Evolutionary conservation across 2,329 filamentous ascomycete species (phyloP).

Genomic region (Amauroascus niger): DNA sequence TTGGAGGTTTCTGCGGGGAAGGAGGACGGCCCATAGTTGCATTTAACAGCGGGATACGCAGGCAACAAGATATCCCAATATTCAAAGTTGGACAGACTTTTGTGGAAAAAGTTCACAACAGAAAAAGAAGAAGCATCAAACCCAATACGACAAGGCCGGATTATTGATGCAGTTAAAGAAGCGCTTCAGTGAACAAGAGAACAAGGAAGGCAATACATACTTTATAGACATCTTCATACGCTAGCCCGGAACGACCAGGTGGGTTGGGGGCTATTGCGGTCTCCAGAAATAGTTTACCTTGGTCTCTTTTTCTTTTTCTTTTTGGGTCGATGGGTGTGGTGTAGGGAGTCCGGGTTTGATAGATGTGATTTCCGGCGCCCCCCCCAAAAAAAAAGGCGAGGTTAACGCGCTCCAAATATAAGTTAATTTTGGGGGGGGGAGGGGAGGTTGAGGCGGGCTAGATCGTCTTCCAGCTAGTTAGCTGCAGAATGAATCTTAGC

Average conservation of each 20-base stretch:
- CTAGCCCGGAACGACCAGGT: background rate
- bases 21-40: conserved; percentile 2
- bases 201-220: conserved; percentile 23
- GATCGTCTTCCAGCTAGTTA: too few relatives aligned
- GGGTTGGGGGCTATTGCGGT: background rate
- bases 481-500: background rate
- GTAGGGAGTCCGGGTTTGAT: background rate
- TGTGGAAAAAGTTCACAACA: background rate
- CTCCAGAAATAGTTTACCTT: background rate
- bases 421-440: too few relatives aligned
- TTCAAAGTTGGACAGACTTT: too few relatives aligned
- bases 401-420: conserved; percentile 4
- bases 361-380: background rate
- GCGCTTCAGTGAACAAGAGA: background rate
- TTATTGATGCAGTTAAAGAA: background rate
- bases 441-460: background rate
- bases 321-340: background rate
- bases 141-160: background rate
- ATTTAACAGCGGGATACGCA: background rate
- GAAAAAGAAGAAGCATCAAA: background rate
- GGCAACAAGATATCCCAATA: too few relatives aligned
- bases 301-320: too few relatives aligned
- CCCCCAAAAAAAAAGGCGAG: too few relatives aligned
- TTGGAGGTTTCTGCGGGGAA: conserved; percentile 9
- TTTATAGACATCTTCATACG: conserved; percentile 32